Evolutionary conservation across 306 rosid species (phyloP), one percentile per base, ranked within the genome.

Genomic region (Inga leiocalycina): DNA sequence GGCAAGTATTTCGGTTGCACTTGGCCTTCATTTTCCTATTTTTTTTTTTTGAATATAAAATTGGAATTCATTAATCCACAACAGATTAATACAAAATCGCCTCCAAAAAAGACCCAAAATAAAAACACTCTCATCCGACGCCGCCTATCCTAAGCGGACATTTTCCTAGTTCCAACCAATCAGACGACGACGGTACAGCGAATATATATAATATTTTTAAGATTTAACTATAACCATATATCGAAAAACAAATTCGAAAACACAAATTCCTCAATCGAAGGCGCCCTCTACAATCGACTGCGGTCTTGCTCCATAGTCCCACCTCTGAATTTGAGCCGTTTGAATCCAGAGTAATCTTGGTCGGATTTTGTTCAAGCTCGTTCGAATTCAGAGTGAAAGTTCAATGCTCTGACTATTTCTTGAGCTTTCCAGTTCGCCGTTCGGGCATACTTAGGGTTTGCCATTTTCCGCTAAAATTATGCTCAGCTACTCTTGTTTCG

Each of bases 401-500:
- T 48, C 10, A 48, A 49, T 66, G 44, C 14, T 3, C 15, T 14
- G 43, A 41, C n/a, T 3, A 6, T 64, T 10, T 3, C 15, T 3
- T 11, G 62, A 65, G 37, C 81, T 30, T 48, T 19, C 20, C n/a
- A 20, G 4, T 8, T 5, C 39, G 39, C 54, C 22, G 39, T 76
- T 22, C 68, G 68, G 15, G 56, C 37, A 30, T 39, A 66, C 17
- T 43, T 79, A 79, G 82, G 75, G 82, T 79, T 79, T 79, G 22
- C 52, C 75, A n/a, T 79, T 49, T 49, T n/a, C 48, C 2, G n/a
- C 39, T 43, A 11, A 35, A 78, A 67, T 46, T 51, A 32, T 20
- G 67, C 52, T 79, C 79, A 11, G 22, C 22, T 11, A 22, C 52
- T 49, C 32, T 78, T 64, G 13, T 59, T 62, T 2, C 59, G 19